Base-by-base conservation (phyloP, 176 grass and related monocot species). In the Eremochloa ophiuroides region DNA sequence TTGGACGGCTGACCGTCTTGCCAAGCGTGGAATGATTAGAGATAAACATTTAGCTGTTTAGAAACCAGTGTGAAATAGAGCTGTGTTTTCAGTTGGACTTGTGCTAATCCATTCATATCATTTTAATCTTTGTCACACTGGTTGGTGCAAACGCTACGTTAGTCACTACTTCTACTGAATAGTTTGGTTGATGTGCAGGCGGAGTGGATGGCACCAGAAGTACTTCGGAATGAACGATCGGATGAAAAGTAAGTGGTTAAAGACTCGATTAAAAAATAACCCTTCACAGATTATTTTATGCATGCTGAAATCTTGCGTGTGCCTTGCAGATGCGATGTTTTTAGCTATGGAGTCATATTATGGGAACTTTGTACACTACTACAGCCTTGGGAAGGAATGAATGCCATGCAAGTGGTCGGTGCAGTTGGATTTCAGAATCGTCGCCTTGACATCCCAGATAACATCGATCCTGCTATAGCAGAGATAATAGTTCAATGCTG, bases 201-300 rank as follows among this genome's bases (percentile, higher is more conserved):
- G 8, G 97, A 99, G 74, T 99, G 97, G 97, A 99, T 99, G 97
- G 97, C 97, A 83, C 97, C 97, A 47, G 97, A 99, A 88, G 88
- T 99, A 66, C 93, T 99, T 72, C 87, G 89, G 25, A 99, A 99
- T 29, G 97, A 99, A 85, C 97, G 87, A 69, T 99, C 97, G 60
- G 77, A 99, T 47, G 97, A 99, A 74, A 99, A 99, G 97, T 99
- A 85, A 89, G 62, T 81, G 13, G 15, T 60, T 64, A 18, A 84
- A 60, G 44, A 48, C 31, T 62, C 27, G 61, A 68, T 69, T 85
- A 20, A 53, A 41, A 33, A 40, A 38, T 68, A 46, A 33, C 11
- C 12, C 12, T 47, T 43, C 53, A 22, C 5, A 38, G 71, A 67
- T 82, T 38, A 51, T 48, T 76, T 34, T 42, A 40, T 82, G 73